These are phyloP conservation scores for Scutellaria baicalensis DNA, from an alignment of 257 asterid species.

Conservation along the genomic window DNA sequence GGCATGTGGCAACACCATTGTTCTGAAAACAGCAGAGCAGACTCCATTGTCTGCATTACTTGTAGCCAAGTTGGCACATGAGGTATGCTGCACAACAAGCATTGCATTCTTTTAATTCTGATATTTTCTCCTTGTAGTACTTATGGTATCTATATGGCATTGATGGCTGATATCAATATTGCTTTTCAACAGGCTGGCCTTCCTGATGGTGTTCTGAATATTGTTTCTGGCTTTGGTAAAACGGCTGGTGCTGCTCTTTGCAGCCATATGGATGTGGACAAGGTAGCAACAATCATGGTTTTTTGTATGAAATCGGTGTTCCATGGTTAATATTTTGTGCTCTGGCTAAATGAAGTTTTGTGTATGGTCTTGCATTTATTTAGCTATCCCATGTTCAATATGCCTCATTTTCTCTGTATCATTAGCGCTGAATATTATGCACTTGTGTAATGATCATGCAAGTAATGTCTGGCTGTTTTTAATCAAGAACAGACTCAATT, in stretches of 20 bases:
- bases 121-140: background rate
- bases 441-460: background rate
- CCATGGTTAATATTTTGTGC: background rate
- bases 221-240: conserved; percentile 87
- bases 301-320: background rate
- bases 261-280: conserved; percentile 97
- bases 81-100: conserved; percentile 41
- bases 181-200: conserved; percentile 78
- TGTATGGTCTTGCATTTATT: background rate
- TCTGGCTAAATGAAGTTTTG: background rate
- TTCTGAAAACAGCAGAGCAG: conserved; percentile 95
- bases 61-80: conserved; percentile 69
- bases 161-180: conserved; percentile 3
- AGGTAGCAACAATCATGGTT: conserved; percentile 38
- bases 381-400: background rate
- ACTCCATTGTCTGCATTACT: conserved; percentile 90
- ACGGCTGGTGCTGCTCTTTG: conserved; percentile 96
- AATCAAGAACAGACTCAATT: background rate
- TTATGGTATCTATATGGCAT: background rate
- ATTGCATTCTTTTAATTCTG: background rate
- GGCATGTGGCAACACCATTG: conserved; percentile 79
- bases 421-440: background rate
- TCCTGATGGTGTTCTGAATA: conserved; percentile 81
- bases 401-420: background rate
- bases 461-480: background rate